phyloP scores from a whole-genome alignment of 805 yeast genomes.

The Torulaspora franciscae region DNA sequence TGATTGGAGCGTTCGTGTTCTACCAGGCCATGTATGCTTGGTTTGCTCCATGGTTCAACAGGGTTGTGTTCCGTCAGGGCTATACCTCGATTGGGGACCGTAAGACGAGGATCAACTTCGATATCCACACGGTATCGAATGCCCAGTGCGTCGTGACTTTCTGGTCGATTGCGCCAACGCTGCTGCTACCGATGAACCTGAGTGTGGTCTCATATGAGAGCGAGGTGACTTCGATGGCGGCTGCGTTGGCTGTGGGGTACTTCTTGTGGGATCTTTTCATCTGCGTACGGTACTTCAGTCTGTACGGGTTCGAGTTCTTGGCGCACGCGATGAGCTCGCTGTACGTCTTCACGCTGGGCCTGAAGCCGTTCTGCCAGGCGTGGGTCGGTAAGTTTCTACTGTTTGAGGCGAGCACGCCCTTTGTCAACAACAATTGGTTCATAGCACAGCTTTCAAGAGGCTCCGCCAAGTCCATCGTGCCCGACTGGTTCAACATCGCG shows the following conservation, averaged over 20 bases:
- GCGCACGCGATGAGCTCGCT: constrained; percentile 82
- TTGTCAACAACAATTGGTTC: constrained; percentile 92
- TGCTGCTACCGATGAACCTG: constrained; percentile 44
- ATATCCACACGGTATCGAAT: constrained; percentile 85
- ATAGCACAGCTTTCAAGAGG: constrained; percentile 71
- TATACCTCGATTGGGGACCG: constrained; percentile 45
- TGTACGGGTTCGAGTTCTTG: constrained; percentile 78
- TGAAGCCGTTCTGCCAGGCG: constrained; percentile 71
- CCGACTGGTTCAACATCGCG: constrained; percentile 46
- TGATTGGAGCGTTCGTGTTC: constrained; percentile 52
- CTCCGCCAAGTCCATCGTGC: constrained; percentile 39
- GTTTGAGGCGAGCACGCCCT: constrained; percentile 89
- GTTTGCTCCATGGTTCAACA: constrained; percentile 50
- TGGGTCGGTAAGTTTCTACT: constrained; percentile 78
- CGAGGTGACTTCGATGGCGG: constrained; percentile 70
- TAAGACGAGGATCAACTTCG: constrained; percentile 65
- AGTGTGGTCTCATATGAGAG: constrained; percentile 64
- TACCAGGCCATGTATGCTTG: constrained; percentile 50
- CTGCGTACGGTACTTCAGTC: constrained; percentile 54
- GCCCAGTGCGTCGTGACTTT: constrained; percentile 73
- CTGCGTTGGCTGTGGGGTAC: constrained; percentile 74
- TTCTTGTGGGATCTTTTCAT: constrained; percentile 84
- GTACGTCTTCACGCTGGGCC: constrained; percentile 59
- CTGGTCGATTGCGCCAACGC: constrained; percentile 54
- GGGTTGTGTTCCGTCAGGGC: constrained; percentile 44